Conservation (phyloP, 345 rosid species). For the Luvunga scandens region DNA sequence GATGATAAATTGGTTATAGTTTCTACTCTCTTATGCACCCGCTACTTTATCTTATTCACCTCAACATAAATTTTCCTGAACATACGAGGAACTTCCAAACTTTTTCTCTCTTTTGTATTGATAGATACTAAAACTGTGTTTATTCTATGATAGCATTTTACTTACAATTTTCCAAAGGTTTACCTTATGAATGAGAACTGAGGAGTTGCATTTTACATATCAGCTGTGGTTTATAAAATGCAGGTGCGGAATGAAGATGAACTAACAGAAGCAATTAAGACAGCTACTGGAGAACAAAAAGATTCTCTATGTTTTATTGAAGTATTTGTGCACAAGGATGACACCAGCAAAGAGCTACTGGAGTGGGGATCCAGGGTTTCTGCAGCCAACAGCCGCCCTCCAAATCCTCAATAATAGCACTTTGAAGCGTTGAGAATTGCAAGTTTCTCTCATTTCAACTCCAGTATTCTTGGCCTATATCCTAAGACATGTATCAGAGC, state of each 20-base stretch:
- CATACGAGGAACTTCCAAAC: neutral
- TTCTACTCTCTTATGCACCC: neutral
- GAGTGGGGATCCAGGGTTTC: conserved; percentile 84
- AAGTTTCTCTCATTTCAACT: neutral
- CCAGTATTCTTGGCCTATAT: neutral
- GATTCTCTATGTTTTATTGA: conserved; percentile 67
- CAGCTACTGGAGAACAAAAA: conserved; percentile 42
- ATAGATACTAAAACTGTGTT: neutral
- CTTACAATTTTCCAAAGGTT: neutral
- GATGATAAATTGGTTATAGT: too few relatives aligned
- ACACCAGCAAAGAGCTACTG: conserved; percentile 77
- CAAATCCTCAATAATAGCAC: conserved; percentile 63
- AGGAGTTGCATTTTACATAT: neutral
- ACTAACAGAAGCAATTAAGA: conserved; percentile 39
- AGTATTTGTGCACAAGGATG: conserved; percentile 63
- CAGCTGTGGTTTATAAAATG: conserved; percentile 1
- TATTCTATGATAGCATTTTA: neutral
- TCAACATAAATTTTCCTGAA: neutral
- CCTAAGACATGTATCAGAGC: neutral
- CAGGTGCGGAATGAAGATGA: conserved; percentile 60
- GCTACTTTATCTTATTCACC: neutral
- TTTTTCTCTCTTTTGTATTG: neutral
- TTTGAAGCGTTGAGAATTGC: neutral
- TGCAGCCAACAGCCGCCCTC: conserved; percentile 65
- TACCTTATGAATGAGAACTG: neutral